These are phyloP conservation scores for Coemansia biformis DNA, from an alignment of 192 early-diverging fungal species.

Conservation along the genomic window DNA sequence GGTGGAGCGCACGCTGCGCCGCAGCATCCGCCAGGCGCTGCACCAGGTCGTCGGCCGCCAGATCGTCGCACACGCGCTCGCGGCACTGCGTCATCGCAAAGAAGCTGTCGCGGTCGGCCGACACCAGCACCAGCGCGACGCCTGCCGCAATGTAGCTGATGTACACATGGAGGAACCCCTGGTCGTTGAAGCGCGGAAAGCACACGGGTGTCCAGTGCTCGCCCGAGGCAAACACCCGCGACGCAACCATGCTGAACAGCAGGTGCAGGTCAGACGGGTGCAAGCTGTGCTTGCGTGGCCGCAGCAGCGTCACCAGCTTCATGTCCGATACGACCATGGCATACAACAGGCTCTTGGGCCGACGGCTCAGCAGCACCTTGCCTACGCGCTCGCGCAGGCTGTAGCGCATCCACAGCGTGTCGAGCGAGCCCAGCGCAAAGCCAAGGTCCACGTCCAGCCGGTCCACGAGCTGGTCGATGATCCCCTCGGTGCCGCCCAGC, in stretches of 20 bases:
- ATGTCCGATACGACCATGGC: slow-evolving; percentile 73
- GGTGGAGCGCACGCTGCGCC: slow-evolving; percentile 44
- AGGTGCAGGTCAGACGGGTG: slow-evolving; percentile 80
- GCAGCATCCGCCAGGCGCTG: slow-evolving; percentile 51
- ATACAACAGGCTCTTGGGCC: slow-evolving; percentile 66
- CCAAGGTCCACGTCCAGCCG: slow-evolving; percentile 64
- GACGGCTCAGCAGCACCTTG: slow-evolving; percentile 51
- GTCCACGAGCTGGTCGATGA: slow-evolving; percentile 72
- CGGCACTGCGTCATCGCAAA: slow-evolving; percentile 70
- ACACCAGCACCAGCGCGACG: slow-evolving; percentile 70
- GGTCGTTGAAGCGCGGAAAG: slow-evolving; percentile 82
- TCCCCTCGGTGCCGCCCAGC: slow-evolving; percentile 74
- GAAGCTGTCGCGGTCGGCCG: slow-evolving; percentile 79
- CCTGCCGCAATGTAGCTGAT: slow-evolving; percentile 71
- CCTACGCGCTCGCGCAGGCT: slow-evolving; percentile 67
- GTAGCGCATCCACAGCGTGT: slow-evolving; percentile 65
- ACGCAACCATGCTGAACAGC: slow-evolving; percentile 77
- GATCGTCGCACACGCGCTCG: slow-evolving; percentile 48
- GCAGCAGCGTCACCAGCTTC: slow-evolving; percentile 67
- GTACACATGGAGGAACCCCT: slow-evolving; percentile 84
- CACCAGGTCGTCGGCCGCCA: slow-evolving; percentile 37
- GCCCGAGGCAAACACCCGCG: slow-evolving; percentile 65
- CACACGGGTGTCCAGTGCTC: slow-evolving; percentile 96
- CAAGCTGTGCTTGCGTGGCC: slow-evolving; percentile 71
- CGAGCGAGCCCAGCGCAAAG: slow-evolving; percentile 70